phyloP scores from a whole-genome alignment of 2,329 filamentous ascomycete genomes.

The Stemphylium lycopersici region DNA sequence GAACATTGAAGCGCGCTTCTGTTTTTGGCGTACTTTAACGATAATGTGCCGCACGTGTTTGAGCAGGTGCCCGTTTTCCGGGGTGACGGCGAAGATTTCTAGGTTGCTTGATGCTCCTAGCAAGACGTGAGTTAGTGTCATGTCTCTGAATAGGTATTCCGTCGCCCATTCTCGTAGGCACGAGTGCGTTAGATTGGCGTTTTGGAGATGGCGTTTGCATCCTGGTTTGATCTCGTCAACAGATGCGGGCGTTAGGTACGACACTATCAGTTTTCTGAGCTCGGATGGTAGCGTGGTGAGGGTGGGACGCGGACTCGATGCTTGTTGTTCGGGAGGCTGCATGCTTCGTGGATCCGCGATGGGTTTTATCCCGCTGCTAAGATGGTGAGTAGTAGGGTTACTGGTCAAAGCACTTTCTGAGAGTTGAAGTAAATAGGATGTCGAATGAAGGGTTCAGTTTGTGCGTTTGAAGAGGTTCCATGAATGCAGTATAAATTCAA shows the following conservation, averaged over 20 bases:
- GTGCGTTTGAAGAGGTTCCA: too few species aligned
- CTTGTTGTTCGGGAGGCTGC: background rate
- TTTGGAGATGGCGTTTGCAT: constrained; percentile 21
- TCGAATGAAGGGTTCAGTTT: too few species aligned
- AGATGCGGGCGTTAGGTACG: constrained; percentile 12
- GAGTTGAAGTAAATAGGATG: too few species aligned
- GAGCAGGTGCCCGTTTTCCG: background rate
- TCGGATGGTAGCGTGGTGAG: constrained; percentile 24
- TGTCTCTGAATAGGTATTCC: constrained; percentile 24
- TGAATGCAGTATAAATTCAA: background rate
- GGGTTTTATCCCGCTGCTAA: too few species aligned
- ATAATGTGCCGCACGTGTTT: background rate
- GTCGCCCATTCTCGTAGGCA: constrained; percentile 25
- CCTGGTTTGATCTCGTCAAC: constrained; percentile 6
- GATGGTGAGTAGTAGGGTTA: too few species aligned
- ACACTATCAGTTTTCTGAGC: constrained; percentile 21
- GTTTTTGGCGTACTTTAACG: background rate
- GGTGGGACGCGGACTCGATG: background rate
- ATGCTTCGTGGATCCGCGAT: background rate
- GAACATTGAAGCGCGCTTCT: too few species aligned
- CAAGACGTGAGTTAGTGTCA: constrained; percentile 20
- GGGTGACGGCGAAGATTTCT: constrained; percentile 10
- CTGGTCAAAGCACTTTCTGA: too few species aligned
- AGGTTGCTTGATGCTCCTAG: constrained; percentile 16
- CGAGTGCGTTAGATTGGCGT: constrained; percentile 21